Conservation (phyloP, 305 asterid genomes). For the Solanum hybrid region DNA sequence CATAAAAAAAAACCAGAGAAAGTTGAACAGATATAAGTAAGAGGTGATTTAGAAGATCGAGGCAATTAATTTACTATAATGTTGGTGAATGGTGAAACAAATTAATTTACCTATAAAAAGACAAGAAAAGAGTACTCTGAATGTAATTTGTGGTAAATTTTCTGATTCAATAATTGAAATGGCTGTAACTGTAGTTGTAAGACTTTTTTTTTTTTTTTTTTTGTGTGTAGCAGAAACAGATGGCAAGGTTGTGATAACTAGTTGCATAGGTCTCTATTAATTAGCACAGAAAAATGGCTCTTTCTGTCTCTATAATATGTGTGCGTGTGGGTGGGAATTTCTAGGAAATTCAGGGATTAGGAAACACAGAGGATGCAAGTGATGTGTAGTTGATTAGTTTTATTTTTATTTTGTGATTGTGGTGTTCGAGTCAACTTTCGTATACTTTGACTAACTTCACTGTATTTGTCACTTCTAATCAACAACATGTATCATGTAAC, state of each 20-base stretch:
- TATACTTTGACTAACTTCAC: no score
- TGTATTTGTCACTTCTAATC: no score
- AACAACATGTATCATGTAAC: no score
- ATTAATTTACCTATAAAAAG: neutral
- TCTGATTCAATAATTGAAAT: neutral
- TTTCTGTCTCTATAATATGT: neutral
- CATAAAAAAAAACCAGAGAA: neutral
- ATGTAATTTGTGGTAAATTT: neutral
- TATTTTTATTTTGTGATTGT: no score
- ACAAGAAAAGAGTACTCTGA: neutral
- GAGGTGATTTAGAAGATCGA: neutral
- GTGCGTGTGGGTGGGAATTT: neutral
- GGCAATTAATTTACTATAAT: neutral
- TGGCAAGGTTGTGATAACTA: neutral
- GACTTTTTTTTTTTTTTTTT: accelerated
- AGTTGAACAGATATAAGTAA: neutral
- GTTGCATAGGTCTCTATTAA: neutral
- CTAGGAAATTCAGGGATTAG: neutral
- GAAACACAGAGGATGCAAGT: neutral
- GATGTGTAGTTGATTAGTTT: neutral
- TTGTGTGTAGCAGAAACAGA: neutral
- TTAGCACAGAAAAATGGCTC: neutral
- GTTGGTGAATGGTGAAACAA: neutral
- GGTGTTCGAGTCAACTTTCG: accelerated
- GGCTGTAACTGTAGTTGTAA: constrained; percentile 1